These are phyloP conservation scores for Aspergillus novoparasiticus DNA, from an alignment of 2,329 filamentous ascomycete genomes.

Conservation along the genomic window DNA sequence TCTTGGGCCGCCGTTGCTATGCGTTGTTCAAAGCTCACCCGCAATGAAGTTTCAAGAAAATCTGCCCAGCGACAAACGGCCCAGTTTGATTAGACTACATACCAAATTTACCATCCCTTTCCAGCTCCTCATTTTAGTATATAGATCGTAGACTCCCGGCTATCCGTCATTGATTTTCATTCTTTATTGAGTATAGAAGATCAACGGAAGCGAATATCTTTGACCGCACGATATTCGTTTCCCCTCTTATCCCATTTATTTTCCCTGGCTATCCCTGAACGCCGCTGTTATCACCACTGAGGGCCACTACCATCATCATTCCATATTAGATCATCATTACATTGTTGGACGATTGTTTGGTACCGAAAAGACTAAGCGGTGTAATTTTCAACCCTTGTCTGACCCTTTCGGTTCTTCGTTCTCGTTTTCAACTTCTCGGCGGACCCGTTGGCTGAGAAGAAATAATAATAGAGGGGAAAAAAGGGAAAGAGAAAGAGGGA, in stretches of 20 bases:
- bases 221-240: neutral
- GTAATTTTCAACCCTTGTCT: constrained; percentile 15
- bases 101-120: constrained; percentile 23
- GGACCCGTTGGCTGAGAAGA: neutral
- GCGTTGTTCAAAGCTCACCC: constrained; percentile 16
- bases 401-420: neutral
- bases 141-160: constrained; percentile 20
- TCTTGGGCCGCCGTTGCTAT: constrained; percentile 23
- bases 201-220: neutral
- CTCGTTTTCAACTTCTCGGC: neutral
- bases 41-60: constrained; percentile 7
- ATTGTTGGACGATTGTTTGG: constrained; percentile 9
- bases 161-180: neutral
- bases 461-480: neutral
- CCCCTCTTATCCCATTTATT: neutral
- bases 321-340: constrained; percentile 24
- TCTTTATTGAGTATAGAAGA: neutral
- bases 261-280: neutral
- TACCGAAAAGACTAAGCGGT: constrained; percentile 7
- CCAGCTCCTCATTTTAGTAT: constrained; percentile 17
- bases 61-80: constrained; percentile 20
- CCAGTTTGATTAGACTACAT: constrained; percentile 20
- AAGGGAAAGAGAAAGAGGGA: neutral
- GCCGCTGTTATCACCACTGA: constrained; percentile 15
- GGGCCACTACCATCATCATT: constrained; percentile 14